Evolutionary conservation across 129 eudicot genomes (phyloP).

Genomic region (Flaveria brownii): DNA sequence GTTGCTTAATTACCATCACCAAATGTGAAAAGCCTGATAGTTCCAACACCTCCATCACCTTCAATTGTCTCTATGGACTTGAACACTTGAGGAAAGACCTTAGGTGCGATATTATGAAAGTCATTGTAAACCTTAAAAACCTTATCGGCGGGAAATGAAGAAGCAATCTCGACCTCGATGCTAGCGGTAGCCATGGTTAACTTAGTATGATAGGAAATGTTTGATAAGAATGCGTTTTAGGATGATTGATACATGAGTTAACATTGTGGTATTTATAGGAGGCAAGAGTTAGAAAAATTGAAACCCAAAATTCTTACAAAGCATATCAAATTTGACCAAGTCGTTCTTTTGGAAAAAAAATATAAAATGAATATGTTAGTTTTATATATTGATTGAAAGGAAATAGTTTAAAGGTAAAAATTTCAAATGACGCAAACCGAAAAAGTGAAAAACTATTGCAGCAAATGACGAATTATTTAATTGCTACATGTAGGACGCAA

Average conservation of each 20-base stretch:
- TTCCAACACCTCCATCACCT: constrained; percentile 27
- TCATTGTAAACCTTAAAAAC: constrained; percentile 23
- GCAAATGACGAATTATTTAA: too few species aligned
- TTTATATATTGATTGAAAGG: not conserved
- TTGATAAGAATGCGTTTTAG: not conserved
- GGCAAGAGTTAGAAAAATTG: not conserved
- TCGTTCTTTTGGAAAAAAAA: not conserved
- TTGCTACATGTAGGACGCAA: too few species aligned
- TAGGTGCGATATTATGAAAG: constrained; percentile 26
- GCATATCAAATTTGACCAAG: constrained; percentile 9
- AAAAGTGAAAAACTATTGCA: too few species aligned
- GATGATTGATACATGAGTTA: not conserved
- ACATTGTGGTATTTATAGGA: constrained; percentile 14
- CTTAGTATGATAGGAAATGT: not conserved
- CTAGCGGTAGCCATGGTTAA: constrained; percentile 5
- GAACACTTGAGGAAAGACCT: constrained; percentile 19
- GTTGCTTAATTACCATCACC: constrained; percentile 17
- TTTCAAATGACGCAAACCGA: too few species aligned
- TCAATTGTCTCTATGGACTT: constrained; percentile 22
- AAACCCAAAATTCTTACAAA: not conserved
- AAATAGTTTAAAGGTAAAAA: too few species aligned
- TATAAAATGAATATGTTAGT: not conserved
- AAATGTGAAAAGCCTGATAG: constrained; percentile 21
- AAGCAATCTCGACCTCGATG: constrained; percentile 23
- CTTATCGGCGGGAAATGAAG: constrained; percentile 13